Conservation (phyloP, 2,329 filamentous ascomycete genomes). For the Aspergillus sp. region DNA sequence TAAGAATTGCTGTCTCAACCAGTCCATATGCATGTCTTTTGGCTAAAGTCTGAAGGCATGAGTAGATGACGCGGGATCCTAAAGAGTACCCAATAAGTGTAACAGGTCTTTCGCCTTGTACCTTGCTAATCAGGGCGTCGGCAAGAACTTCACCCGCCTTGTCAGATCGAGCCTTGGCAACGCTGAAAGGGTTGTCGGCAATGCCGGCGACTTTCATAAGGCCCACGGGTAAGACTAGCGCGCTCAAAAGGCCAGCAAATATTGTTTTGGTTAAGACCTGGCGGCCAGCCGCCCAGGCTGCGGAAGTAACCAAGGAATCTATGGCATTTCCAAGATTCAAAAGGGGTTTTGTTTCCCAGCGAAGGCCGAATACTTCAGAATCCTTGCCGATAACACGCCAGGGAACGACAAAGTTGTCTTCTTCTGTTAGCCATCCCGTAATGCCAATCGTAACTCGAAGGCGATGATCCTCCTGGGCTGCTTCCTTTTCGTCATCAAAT, state of each 20-base stretch:
- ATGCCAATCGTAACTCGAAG: constrained; percentile 81
- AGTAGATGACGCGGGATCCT: constrained; percentile 78
- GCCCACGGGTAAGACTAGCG: constrained; percentile 69
- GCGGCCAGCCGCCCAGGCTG: constrained; percentile 74
- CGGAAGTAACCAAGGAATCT: constrained; percentile 72
- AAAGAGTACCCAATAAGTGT: constrained; percentile 80
- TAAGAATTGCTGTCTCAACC: constrained; percentile 77
- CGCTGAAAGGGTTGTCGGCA: constrained; percentile 78
- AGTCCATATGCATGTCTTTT: constrained; percentile 79
- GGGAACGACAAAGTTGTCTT: constrained; percentile 69
- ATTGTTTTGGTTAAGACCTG: constrained; percentile 74
- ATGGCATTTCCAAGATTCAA: constrained; percentile 76
- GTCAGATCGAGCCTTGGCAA: constrained; percentile 73
- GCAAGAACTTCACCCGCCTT: constrained; percentile 79
- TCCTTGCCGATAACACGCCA: constrained; percentile 75
- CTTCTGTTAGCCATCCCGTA: constrained; percentile 74
- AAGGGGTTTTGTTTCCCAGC: constrained; percentile 79
- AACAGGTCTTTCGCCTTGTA: constrained; percentile 78
- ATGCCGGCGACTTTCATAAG: constrained; percentile 66
- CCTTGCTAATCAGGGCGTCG: constrained; percentile 76
- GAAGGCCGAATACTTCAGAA: constrained; percentile 76
- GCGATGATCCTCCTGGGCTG: constrained; percentile 57
- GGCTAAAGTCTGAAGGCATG: constrained; percentile 74
- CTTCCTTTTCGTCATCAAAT: constrained; percentile 43
- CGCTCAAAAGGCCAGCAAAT: constrained; percentile 63